Conservation (phyloP, 1,139 yeast species). For the Scheffersomyces parashehatae region DNA sequence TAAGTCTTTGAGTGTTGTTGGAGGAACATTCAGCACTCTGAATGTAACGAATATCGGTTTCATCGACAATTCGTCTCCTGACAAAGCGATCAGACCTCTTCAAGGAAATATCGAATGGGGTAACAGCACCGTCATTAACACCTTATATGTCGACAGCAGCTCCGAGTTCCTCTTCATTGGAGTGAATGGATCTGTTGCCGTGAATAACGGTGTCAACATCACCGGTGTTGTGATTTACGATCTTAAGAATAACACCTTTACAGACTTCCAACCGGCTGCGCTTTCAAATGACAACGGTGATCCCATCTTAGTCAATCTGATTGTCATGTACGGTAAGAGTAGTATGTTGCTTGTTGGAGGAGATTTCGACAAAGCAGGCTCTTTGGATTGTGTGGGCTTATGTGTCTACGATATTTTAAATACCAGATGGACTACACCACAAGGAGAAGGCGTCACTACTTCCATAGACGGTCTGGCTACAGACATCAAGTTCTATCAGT, state of each 20-base stretch:
- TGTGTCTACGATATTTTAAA: conserved; percentile 65
- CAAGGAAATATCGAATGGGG: conserved; percentile 40
- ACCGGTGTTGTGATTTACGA: conserved; percentile 57
- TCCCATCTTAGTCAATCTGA: conserved; percentile 47
- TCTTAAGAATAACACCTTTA: conserved; percentile 37
- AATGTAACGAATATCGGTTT: conserved; percentile 36
- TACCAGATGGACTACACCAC: conserved; percentile 56
- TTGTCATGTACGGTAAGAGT: conserved; percentile 53
- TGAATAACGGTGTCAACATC: conserved; percentile 20
- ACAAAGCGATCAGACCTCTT: conserved; percentile 24
- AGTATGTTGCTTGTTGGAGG: conserved; percentile 74
- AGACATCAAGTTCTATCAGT: conserved; percentile 52
- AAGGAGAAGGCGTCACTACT: conserved; percentile 33
- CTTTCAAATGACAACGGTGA: conserved; percentile 27
- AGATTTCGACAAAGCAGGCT: conserved; percentile 60
- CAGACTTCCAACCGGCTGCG: conserved; percentile 50
- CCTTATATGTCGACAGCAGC: conserved; percentile 42
- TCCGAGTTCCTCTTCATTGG: conserved; percentile 49
- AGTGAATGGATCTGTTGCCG: conserved; percentile 45
- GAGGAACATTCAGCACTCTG: conserved; percentile 39
- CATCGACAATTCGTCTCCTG: conserved; percentile 28
- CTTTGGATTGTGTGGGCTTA: conserved; percentile 59
- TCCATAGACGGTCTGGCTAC: conserved; percentile 55
- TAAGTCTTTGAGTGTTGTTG: conserved; percentile 51
- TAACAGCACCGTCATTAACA: conserved; percentile 32